Evolutionary conservation across 371 early-diverging fungal species (phyloP).

Genomic region (Mucor sp.): DNA sequence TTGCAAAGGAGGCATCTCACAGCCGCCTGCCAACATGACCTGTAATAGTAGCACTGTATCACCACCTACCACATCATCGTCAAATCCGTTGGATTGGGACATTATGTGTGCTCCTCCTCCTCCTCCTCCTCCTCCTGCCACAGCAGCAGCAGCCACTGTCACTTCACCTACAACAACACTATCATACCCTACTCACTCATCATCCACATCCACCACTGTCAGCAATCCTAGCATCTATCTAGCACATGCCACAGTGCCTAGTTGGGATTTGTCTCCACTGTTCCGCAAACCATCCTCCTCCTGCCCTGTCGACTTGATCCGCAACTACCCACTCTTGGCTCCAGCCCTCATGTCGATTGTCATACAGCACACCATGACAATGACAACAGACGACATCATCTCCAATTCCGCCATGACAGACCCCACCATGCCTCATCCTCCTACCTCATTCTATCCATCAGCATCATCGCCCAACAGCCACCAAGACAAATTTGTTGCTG

Average conservation of each 20-base stretch:
- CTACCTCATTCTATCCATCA: background rate
- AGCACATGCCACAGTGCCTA: slow-evolving; percentile 21
- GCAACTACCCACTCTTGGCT: slow-evolving; percentile 15
- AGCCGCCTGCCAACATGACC: background rate
- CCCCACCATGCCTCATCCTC: background rate
- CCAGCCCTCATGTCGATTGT: slow-evolving; percentile 28
- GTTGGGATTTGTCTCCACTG: slow-evolving; percentile 18
- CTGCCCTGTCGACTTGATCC: slow-evolving; percentile 3
- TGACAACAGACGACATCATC: slow-evolving; percentile 21
- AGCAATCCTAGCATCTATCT: slow-evolving; percentile 7
- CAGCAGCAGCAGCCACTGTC: background rate
- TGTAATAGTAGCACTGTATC: background rate
- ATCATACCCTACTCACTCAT: background rate
- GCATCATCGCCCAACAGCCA: background rate
- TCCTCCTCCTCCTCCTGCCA: background rate
- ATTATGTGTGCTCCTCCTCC: background rate
- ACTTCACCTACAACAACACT: background rate
- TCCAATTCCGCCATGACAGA: background rate
- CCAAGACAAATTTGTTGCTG: slow-evolving; percentile 1
- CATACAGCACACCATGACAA: slow-evolving; percentile 17
- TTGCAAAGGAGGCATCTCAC: slow-evolving; percentile 24
- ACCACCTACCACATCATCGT: background rate
- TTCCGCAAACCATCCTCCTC: background rate
- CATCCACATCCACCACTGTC: background rate
- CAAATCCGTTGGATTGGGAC: background rate